Evolutionary conservation across 1,139 yeast species (phyloP).

Genomic region (Groenewaldozyma auringiensis): DNA sequence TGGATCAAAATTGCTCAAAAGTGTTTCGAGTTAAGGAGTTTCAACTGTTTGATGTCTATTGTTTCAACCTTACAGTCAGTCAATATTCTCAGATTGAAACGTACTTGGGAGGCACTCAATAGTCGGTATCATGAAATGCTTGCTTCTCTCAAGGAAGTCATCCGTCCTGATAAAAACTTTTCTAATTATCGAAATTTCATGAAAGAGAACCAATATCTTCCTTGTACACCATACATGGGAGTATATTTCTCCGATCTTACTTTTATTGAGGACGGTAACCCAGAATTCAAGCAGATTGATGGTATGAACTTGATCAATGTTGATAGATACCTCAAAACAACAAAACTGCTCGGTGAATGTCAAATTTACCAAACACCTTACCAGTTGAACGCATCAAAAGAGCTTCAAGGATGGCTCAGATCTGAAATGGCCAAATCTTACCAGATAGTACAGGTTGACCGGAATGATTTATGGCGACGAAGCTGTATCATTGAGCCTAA

Average conservation of each 20-base stretch:
- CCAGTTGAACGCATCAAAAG: constrained; percentile 20
- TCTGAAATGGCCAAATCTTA: constrained; percentile 31
- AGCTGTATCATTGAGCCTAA: constrained; percentile 32
- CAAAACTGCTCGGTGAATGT: constrained; percentile 67
- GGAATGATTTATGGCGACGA: constrained; percentile 33
- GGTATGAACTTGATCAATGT: constrained; percentile 55
- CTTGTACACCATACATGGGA: constrained; percentile 82
- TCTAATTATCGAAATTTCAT: constrained; percentile 64
- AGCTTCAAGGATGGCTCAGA: constrained; percentile 30
- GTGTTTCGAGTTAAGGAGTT: constrained; percentile 72
- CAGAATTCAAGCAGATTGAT: constrained; percentile 42
- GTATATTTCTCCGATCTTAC: constrained; percentile 80
- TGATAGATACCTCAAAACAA: constrained; percentile 70
- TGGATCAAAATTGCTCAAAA: constrained; percentile 85
- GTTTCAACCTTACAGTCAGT: constrained; percentile 80
- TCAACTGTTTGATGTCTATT: constrained; percentile 83
- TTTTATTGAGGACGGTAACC: constrained; percentile 81
- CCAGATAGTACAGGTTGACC: constrained; percentile 25
- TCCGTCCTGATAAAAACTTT: constrained; percentile 82
- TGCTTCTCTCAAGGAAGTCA: constrained; percentile 58
- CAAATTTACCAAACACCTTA: constrained; percentile 69
- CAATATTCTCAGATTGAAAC: constrained; percentile 58
- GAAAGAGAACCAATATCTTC: constrained; percentile 50
- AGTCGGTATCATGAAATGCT: constrained; percentile 59
- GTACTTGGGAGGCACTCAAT: constrained; percentile 59